Evolutionary conservation across 2,329 filamentous ascomycete species (phyloP).

Genomic region (Colletotrichum scovillei): DNA sequence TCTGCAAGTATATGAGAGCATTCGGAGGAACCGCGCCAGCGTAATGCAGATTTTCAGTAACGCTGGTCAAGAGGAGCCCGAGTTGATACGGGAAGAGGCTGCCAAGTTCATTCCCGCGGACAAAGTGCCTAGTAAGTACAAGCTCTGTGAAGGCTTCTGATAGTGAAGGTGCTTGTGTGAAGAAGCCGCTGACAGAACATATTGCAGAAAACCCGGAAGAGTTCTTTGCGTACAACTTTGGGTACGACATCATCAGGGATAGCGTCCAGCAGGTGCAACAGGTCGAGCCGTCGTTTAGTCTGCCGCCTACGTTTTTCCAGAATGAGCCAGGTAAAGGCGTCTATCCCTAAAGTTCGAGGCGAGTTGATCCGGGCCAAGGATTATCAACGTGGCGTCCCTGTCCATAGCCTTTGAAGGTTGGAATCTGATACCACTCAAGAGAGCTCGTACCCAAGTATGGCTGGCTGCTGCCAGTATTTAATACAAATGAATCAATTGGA

Average conservation of each 20-base stretch:
- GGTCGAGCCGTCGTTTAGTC: constrained; percentile 33
- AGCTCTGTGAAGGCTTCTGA: neutral
- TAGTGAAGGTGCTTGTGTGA: neutral
- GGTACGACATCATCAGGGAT: constrained; percentile 38
- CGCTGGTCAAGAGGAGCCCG: constrained; percentile 47
- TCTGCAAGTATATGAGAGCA: constrained; percentile 39
- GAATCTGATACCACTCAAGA: neutral
- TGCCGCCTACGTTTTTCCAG: constrained; percentile 40
- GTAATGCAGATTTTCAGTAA: constrained; percentile 52
- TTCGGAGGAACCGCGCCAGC: constrained; percentile 45
- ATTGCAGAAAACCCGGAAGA: constrained; percentile 28
- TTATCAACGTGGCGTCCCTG: neutral
- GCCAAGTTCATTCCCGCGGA: constrained; percentile 42
- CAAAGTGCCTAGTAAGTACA: constrained; percentile 44
- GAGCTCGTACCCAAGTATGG: neutral
- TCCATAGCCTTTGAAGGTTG: neutral
- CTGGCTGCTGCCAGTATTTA: neutral
- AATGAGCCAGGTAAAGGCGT: constrained; percentile 13
- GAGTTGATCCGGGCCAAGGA: neutral
- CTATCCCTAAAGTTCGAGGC: neutral
- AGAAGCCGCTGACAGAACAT: neutral
- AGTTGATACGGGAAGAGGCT: constrained; percentile 44
- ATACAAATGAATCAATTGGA: neutral
- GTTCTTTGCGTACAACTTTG: constrained; percentile 38
- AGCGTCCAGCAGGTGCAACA: constrained; percentile 36